phyloP scores from a whole-genome alignment of 345 rosid species.

The Sonneratia caseolaris region DNA sequence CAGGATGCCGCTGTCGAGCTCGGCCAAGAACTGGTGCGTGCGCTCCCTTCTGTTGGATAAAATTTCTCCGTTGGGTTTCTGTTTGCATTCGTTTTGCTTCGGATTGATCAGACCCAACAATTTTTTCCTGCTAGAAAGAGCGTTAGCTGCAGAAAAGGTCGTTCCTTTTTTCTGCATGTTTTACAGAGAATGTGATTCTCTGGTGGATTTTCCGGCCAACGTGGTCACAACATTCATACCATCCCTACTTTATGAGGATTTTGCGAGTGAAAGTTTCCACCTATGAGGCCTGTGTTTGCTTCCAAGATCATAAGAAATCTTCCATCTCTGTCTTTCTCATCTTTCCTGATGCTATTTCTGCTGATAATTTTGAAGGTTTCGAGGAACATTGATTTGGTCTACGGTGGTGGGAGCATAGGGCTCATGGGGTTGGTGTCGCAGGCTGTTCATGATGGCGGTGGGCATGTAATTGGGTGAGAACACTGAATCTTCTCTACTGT shows the following conservation, averaged over 20 bases:
- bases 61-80: not conserved
- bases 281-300: not conserved
- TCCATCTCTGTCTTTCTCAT: too few relatives aligned
- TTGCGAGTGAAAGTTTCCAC: too few relatives aligned
- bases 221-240: too few relatives aligned
- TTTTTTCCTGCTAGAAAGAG: not conserved
- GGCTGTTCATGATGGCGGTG: constrained; percentile 99
- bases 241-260: too few relatives aligned
- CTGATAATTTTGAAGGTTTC: constrained; percentile 48
- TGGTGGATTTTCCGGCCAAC: too few relatives aligned
- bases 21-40: constrained; percentile 62
- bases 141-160: not conserved
- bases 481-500: not conserved
- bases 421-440: constrained; percentile 98
- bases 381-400: constrained; percentile 93
- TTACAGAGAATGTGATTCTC: too few relatives aligned
- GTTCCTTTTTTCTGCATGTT: not conserved
- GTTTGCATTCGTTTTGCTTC: not conserved
- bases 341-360: too few relatives aligned
- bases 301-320: too few relatives aligned
- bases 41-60: not conserved
- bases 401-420: constrained; percentile 99
- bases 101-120: not conserved
- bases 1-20: constrained; percentile 88
- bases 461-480: constrained; percentile 96